Conservation (phyloP, 2,329 filamentous ascomycete genomes). For the Talaromyces sp. region DNA sequence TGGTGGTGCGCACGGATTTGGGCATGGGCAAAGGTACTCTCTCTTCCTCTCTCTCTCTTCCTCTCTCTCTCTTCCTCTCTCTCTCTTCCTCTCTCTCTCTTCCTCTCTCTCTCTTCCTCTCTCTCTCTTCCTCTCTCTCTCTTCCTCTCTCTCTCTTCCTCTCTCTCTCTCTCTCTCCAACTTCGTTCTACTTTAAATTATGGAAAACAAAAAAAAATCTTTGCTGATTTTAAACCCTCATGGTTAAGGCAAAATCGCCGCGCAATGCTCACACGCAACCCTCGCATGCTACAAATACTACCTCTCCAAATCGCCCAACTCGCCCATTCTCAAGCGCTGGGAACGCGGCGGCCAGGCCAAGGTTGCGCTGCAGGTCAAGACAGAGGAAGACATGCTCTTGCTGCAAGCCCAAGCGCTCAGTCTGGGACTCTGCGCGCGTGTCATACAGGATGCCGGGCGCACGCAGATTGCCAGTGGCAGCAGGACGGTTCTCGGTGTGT, state of each 20-base stretch:
- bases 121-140: conserved; percentile 21
- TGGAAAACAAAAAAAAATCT: background rate
- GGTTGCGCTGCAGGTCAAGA: conserved; percentile 84
- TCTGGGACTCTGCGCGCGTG: conserved; percentile 78
- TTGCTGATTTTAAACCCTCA: background rate
- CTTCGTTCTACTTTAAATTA: background rate
- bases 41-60: background rate
- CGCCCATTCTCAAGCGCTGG: conserved; percentile 71
- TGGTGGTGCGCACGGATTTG: conserved; percentile 88
- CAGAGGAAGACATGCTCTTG: conserved; percentile 71
- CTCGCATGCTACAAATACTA: conserved; percentile 94
- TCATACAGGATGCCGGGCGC: conserved; percentile 91
- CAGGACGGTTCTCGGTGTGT: conserved; percentile 80
- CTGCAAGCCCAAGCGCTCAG: conserved; percentile 75
- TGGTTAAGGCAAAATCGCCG: conserved; percentile 84
- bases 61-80: background rate
- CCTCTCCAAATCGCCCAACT: conserved; percentile 47
- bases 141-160: background rate
- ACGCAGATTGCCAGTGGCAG: conserved; percentile 95
- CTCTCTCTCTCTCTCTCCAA: conserved; percentile 2
- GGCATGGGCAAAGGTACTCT: conserved; percentile 90
- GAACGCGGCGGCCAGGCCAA: conserved; percentile 84
- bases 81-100: conserved; percentile 17
- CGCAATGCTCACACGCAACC: conserved; percentile 92
- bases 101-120: background rate